Base-by-base conservation (phyloP, 345 rosid genomes). In the Jatropha curcas region DNA sequence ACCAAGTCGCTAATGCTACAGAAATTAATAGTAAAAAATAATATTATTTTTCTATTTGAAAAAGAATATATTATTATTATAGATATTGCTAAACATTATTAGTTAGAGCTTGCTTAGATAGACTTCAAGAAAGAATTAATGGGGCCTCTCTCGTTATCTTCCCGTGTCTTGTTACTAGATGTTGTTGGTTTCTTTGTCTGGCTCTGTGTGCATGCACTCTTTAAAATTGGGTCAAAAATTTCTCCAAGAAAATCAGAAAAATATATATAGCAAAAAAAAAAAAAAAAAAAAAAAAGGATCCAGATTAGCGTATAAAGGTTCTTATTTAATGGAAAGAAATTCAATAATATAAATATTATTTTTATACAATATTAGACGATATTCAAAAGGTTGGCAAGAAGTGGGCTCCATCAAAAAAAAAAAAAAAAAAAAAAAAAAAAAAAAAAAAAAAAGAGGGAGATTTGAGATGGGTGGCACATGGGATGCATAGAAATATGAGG, bases 401-500 rank as follows among this genome's bases (percentile, higher is more conserved):
- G 37, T 16, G 50, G 79, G 79, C 53, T 60, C 25, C 56, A 5
- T 8, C 16, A n/a, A 0, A 53, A 10, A 45, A 5, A 28, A 45
- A 14, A 43, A 37, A 27, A 17, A 19, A 24, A n/a, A 0, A 53
- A 10, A 45, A 5, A 28, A 45, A 14, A 43, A 37, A 27, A 17
- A 37, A 43, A 12, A 50, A n/a, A 20, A 22, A 30, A 7, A 43
- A 16, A 56, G 19, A 46, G 25, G 59, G 25, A 60, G 70, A 61
- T 20, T 48, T 53, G 60, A 19, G 43, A 74, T 52, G 70, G 74
- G 56, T 71, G 46, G 67, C 79, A 71, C 79, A 71, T 75, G 79
- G 71, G 9, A 35, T 75, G 79, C 67, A 67, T 20, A 66, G 39
- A 71, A 53, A 30, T n/a, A n/a, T n/a, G n/a, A n/a, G n/a, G n/a